Evolutionary conservation across 148 eudicot genomes (phyloP).

Genomic region (Camellia japonica): DNA sequence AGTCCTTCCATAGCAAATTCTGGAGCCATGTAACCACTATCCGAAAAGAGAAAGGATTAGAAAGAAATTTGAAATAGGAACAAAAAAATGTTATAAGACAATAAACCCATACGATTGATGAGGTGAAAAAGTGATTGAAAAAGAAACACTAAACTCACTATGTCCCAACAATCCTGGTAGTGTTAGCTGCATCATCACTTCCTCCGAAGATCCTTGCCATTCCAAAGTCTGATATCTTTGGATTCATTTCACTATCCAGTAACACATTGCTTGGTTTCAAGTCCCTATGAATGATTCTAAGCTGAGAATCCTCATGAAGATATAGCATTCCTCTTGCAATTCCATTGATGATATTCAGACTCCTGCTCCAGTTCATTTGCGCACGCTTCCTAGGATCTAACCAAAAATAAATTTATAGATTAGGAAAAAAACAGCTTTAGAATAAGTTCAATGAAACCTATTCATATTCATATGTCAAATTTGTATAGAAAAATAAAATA

Average conservation of each 20-base stretch:
- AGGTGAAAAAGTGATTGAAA: too few relatives aligned
- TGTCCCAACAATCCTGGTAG: slow-evolving; percentile 32
- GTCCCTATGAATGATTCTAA: slow-evolving; percentile 43
- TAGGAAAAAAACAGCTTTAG: too few relatives aligned
- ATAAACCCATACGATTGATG: too few relatives aligned
- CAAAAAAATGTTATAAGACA: not conserved
- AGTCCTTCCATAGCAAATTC: too few relatives aligned
- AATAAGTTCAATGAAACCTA: too few relatives aligned
- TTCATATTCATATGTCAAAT: too few relatives aligned
- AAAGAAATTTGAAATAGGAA: not conserved
- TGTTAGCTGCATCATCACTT: slow-evolving; percentile 25
- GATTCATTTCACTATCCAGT: slow-evolving; percentile 39
- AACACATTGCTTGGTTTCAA: slow-evolving; percentile 43
- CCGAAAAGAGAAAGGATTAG: not conserved
- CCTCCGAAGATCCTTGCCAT: slow-evolving; percentile 37
- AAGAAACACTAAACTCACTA: slow-evolving; percentile 17
- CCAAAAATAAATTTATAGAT: not conserved
- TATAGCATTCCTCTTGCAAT: slow-evolving; percentile 41
- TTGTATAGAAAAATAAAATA: too few relatives aligned
- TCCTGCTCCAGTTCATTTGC: slow-evolving; percentile 28
- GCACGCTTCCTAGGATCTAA: slow-evolving; percentile 26
- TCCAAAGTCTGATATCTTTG: slow-evolving; percentile 50
- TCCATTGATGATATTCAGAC: slow-evolving; percentile 29
- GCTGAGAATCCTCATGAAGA: slow-evolving; percentile 43
- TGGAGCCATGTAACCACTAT: slow-evolving; percentile 36